These are phyloP conservation scores for Phytophthora vignae DNA, from an alignment of 352 stramenopile genomes.

Conservation along the genomic window DNA sequence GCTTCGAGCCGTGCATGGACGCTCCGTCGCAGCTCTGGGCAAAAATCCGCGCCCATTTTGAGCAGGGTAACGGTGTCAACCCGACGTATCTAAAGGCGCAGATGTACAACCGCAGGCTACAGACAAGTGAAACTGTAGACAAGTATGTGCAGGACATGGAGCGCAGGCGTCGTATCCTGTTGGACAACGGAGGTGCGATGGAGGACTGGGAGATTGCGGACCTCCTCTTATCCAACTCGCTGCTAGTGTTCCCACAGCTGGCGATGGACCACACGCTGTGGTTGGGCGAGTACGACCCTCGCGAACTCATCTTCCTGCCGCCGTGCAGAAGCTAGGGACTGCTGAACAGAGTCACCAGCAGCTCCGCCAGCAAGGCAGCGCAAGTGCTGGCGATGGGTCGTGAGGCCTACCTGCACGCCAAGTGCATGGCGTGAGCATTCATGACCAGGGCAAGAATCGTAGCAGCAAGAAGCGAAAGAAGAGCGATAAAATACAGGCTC, in stretches of 20 bases:
- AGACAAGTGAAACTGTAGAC: background rate
- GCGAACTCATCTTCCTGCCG: background rate
- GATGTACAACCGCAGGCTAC: background rate
- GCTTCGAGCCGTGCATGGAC: slow-evolving; percentile 2
- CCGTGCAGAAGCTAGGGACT: background rate
- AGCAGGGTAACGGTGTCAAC: background rate
- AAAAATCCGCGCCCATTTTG: background rate
- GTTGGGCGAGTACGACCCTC: background rate
- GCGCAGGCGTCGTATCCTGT: background rate
- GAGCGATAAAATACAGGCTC: background rate
- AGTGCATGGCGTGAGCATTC: background rate
- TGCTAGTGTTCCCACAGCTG: background rate
- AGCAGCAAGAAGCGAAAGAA: background rate
- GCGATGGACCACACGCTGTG: background rate
- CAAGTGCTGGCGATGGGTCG: background rate
- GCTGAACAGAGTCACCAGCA: background rate
- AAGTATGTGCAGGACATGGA: slow-evolving; percentile 1
- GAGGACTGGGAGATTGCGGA: background rate
- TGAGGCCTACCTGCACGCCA: background rate
- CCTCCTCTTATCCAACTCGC: background rate
- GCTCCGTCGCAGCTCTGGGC: background rate
- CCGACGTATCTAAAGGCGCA: background rate
- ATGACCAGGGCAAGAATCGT: background rate
- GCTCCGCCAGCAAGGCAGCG: background rate
- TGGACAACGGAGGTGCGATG: background rate